Evolutionary conservation across 1,284 basidiomycete species (phyloP), one percentile per base, ranked within the genome.

Genomic region (Porogramme epimiltina): DNA sequence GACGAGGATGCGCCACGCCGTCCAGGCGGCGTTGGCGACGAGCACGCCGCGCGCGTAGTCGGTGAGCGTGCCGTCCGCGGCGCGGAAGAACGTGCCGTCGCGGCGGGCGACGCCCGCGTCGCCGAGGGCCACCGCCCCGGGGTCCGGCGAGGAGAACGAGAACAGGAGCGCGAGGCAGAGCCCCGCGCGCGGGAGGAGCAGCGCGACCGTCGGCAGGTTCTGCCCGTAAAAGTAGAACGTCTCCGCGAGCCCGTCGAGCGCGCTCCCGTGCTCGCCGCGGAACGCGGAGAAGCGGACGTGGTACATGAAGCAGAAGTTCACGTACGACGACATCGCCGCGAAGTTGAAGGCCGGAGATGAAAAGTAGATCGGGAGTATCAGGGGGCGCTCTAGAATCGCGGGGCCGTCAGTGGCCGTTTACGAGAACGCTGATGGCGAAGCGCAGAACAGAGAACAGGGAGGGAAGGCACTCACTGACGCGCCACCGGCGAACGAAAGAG

Each of bases 241-340:
- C 70, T 94, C 92, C 8, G 91, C 87, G 44, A 90, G 72, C 49
- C 83, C 85, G 58, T 86, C 81, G 47, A 80, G 77, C 59, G 81
- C 56, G 58, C 78, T 74, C 52, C 82, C 80, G 42, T 72, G 70
- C 64, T 82, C 77, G 45, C 76, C 75, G 15, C 66, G 60, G 68
- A 80, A 84, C n/a, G 89, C 85, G 10, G 84, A 81, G 53, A 75
- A 74, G 39, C 91, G 86, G 59, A 93, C 75, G 67, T 92, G 81
- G 52, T 85, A 80, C 59, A 95, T 74, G 73, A 94, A 93, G 69
- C 84, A 88, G 67, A 92, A 94, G 70, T 87, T 84, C 51, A 80
- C 80, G 71, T 87, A 94, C 9, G 89, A 93, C 3, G 82, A 78
- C 73, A 94, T 81, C 34, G 81, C 81, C 24, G 82, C 85, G 51